Evolutionary conservation across 2,329 filamentous ascomycete genomes (phyloP), one percentile per base, ranked within the genome.

Genomic region (Leptodontidium sp.): DNA sequence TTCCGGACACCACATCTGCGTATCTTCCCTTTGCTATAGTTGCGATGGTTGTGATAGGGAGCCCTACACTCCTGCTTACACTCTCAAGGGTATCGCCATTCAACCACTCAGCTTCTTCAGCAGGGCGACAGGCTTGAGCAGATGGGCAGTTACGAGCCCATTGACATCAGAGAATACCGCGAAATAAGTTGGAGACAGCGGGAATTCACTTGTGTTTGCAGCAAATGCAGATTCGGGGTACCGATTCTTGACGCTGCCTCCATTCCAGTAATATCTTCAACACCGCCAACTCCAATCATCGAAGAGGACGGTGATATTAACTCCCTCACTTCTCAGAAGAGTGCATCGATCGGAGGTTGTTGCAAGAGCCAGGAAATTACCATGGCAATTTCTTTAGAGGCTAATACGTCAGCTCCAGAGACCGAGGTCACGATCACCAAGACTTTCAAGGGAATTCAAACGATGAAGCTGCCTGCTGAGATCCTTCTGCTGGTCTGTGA

Each of bases 61-160:
- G 21, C 83, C 78, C 1, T 85, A 83, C 72, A 85, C 84, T 0
- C 81, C 83, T 1, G 84, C 84, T 0, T 86, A 86, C 68, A 85
- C 83, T 0, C 77, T 86, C 29, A 84, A 84, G 66, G 80, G 79
- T 2, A 81, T 86, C 26, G 80, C 82, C 17, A 85, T 86, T 29
- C 84, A 86, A 74, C 69, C 86, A n/a, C 75, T 86, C 2, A 85
- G 83, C 71, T 85, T 86, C 76, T 86, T 86, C 72, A 78, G 78
- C 32, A 85, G n/a, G n/a, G 84, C 70, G 81, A 84, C 1, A 78
- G 66, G 1, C 63, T 86, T 2, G 83, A 85, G 67, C 84, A 85
- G 66, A 70, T 72, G 0, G 32, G 79, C 55, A 77, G 76, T 8
- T 64, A 57, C 2, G 15, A 45, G 1, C 40, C 32, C 4, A 55